These are phyloP conservation scores for Halophytophthora polymorphica DNA, from an alignment of 352 stramenopile species.

Conservation along the genomic window DNA sequence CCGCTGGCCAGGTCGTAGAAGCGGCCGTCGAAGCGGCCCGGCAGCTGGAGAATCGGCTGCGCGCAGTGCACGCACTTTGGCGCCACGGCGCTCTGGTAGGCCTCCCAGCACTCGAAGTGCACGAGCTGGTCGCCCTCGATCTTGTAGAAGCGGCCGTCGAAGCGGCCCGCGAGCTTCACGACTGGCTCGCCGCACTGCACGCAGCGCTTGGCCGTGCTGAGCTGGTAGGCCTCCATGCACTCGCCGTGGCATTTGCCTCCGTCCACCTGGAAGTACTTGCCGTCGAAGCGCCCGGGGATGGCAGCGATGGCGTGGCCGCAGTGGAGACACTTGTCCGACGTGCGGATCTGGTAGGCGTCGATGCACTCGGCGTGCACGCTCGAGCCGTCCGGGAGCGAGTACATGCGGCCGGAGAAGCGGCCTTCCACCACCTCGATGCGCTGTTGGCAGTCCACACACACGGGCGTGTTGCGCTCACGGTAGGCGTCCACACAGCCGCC, in stretches of 20 bases:
- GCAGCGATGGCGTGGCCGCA: slow-evolving; percentile 75
- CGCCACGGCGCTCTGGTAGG: slow-evolving; percentile 67
- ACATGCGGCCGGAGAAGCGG: slow-evolving; percentile 78
- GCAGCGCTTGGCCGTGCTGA: slow-evolving; percentile 71
- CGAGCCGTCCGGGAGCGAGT: slow-evolving; percentile 70
- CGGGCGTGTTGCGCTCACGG: slow-evolving; percentile 67
- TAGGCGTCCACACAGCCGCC: slow-evolving; percentile 68
- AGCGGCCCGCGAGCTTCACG: slow-evolving; percentile 62
- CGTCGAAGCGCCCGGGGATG: slow-evolving; percentile 73
- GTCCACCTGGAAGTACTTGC: slow-evolving; percentile 76
- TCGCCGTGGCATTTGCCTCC: slow-evolving; percentile 78
- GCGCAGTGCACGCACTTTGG: slow-evolving; percentile 78
- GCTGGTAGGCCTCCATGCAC: slow-evolving; percentile 77
- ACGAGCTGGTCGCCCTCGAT: slow-evolving; percentile 65
- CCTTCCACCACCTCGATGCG: slow-evolving; percentile 74
- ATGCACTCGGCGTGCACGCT: slow-evolving; percentile 83
- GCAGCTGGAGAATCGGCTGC: slow-evolving; percentile 71
- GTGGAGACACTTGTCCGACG: slow-evolving; percentile 76
- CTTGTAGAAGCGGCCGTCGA: slow-evolving; percentile 87
- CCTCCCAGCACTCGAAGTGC: slow-evolving; percentile 87
- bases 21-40: slow-evolving; percentile 69
- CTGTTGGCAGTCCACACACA: slow-evolving; percentile 72
- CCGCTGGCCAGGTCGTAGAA: slow-evolving; percentile 83
- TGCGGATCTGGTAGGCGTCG: slow-evolving; percentile 81
- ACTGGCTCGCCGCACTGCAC: slow-evolving; percentile 69